phyloP scores from a whole-genome alignment of 306 rosid genomes.

The Bauhinia variegata region DNA sequence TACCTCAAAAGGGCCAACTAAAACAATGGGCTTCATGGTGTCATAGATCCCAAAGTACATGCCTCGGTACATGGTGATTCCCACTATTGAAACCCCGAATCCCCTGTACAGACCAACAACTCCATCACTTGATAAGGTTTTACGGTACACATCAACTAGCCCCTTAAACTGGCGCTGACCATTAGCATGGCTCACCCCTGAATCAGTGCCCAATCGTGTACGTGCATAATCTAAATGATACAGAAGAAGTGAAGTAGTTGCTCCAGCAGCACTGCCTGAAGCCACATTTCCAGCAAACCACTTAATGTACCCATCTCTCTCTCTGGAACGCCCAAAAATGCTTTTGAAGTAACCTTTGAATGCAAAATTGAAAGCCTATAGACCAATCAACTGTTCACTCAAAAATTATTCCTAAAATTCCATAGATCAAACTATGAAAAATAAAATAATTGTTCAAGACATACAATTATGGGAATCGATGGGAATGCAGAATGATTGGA shows the following conservation, averaged over 20 bases:
- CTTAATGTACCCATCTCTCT: constrained; percentile 86
- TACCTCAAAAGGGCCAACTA: constrained; percentile 90
- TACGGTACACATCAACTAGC: constrained; percentile 70
- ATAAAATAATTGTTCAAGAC: not conserved
- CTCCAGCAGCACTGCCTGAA: constrained; percentile 99
- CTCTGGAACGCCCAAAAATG: constrained; percentile 79
- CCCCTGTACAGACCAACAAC: constrained; percentile 85
- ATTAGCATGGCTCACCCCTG: constrained; percentile 44
- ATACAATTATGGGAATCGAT: constrained; percentile 10
- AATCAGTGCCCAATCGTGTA: constrained; percentile 84
- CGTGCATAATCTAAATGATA: constrained; percentile 96
- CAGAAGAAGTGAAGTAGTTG: constrained; percentile 79
- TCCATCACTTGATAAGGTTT: constrained; percentile 88
- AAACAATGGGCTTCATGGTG: constrained; percentile 83
- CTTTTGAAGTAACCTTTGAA: constrained; percentile 98
- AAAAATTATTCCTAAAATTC: constrained; percentile 47
- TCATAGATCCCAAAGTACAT: constrained; percentile 97
- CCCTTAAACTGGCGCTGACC: constrained; percentile 82
- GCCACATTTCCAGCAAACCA: constrained; percentile 98
- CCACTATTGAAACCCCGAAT: constrained; percentile 81
- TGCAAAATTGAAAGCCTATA: constrained; percentile 99
- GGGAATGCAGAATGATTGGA: constrained; percentile 23
- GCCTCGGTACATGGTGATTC: constrained; percentile 92
- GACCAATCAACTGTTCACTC: constrained; percentile 73
- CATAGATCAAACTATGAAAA: constrained; percentile 18